A percentile compares a stretch with the other conserved stretches of the same genome.
Evolutionary conservation across 2,329 filamentous ascomycete genomes (phyloP).

Genomic region (Monosporascus sp.): DNA sequence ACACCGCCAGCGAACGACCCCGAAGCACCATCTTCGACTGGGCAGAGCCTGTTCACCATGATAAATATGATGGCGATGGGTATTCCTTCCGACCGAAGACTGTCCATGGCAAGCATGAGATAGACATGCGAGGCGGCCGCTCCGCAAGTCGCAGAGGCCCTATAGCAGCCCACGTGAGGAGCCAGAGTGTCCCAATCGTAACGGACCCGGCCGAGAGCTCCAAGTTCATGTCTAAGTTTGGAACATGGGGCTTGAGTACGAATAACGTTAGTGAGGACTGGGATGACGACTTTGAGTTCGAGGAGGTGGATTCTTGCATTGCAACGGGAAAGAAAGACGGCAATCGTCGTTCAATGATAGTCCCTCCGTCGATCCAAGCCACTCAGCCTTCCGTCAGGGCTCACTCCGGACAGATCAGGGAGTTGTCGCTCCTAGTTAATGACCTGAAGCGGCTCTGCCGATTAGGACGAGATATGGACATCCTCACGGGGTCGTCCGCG

Average conservation of each 20-base stretch:
- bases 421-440: constrained; percentile 76
- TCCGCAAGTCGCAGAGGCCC: constrained; percentile 61
- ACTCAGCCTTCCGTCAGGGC: constrained; percentile 77
- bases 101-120: constrained; percentile 69
- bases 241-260: constrained; percentile 75
- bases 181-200: constrained; percentile 72
- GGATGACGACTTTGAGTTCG: constrained; percentile 86
- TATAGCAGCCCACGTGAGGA: constrained; percentile 67
- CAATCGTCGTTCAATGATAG: constrained; percentile 52
- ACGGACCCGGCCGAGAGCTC: constrained; percentile 55
- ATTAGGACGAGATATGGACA: constrained; percentile 61
- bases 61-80: constrained; percentile 55
- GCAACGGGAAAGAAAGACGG: constrained; percentile 32
- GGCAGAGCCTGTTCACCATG: constrained; percentile 61
- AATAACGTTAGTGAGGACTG: constrained; percentile 81
- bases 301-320: constrained; percentile 32
- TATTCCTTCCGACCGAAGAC: constrained; percentile 64
- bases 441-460: constrained; percentile 73
- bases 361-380: constrained; percentile 74
- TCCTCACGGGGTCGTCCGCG: constrained; percentile 55
- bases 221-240: constrained; percentile 64
- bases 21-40: constrained; percentile 73
- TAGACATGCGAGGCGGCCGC: constrained; percentile 66
- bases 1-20: constrained; percentile 41
- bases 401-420: constrained; percentile 77